Conservation (phyloP, 148 eudicot genomes). For the Camellia lanceoleosa region DNA sequence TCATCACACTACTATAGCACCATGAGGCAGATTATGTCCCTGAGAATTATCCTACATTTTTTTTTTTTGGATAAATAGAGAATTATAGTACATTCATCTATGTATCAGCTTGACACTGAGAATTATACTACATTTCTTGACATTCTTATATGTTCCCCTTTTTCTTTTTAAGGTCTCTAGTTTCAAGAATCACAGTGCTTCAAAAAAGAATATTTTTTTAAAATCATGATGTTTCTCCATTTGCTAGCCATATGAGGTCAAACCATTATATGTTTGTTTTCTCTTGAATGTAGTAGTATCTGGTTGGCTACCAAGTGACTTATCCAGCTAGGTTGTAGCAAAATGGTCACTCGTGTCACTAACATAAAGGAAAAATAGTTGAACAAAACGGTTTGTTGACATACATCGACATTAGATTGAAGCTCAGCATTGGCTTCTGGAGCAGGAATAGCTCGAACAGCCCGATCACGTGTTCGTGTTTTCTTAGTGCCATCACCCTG, state of each 20-base stretch:
- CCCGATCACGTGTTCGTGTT: conserved; percentile 66
- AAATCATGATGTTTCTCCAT: neutral
- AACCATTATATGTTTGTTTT: neutral
- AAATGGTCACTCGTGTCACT: neutral
- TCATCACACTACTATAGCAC: neutral
- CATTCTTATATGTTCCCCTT: too few species aligned
- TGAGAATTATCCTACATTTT: neutral
- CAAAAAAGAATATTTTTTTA: neutral
- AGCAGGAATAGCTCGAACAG: conserved; percentile 64
- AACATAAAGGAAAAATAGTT: neutral
- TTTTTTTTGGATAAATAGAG: too few species aligned
- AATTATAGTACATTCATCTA: neutral
- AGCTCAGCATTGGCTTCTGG: conserved; percentile 98
- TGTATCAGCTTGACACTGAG: neutral
- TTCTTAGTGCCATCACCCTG: conserved; percentile 67
- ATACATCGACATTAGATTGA: conserved; percentile 88
- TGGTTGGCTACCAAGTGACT: conserved; percentile 11
- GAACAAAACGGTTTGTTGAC: conserved; percentile 22
- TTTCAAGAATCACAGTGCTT: neutral
- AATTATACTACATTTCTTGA: neutral
- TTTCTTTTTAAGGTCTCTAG: neutral
- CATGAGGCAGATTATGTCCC: neutral
- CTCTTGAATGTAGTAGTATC: neutral
- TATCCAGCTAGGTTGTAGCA: neutral
- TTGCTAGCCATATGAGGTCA: neutral